These are phyloP conservation scores for Monascus purpureus DNA, from an alignment of 495 filamentous ascomycete genomes.

Conservation along the genomic window DNA sequence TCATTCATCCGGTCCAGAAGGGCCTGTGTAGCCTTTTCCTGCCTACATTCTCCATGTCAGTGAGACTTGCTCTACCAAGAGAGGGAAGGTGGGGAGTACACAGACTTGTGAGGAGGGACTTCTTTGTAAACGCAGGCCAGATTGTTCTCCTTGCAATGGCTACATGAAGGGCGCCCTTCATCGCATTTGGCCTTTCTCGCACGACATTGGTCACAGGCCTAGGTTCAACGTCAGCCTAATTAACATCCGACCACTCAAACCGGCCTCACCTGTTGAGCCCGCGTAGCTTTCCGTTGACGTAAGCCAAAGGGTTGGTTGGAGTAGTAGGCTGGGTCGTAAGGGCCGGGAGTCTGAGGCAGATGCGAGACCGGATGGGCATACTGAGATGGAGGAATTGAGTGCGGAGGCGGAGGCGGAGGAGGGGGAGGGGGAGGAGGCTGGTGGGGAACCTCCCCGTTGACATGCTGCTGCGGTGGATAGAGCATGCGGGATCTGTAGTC, in stretches of 20 bases:
- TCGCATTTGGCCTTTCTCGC: conserved; percentile 51
- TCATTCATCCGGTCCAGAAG: conserved; percentile 19
- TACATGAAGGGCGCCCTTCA: conserved; percentile 43
- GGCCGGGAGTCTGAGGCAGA: conserved; percentile 11
- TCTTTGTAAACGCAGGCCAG: conserved; percentile 44
- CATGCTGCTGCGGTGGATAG: conserved; percentile 16
- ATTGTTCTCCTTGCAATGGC: conserved; percentile 44
- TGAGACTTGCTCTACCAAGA: too few species aligned
- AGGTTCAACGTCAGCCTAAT: conserved; percentile 1
- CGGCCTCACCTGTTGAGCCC: conserved; percentile 29
- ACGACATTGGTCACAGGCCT: conserved; percentile 50
- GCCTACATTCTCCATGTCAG: too few species aligned
- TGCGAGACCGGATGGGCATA: conserved; percentile 16
- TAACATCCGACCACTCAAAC: background rate
- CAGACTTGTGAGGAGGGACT: conserved; percentile 45
- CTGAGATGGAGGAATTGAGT: conserved; percentile 12
- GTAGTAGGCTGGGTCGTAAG: conserved; percentile 21
- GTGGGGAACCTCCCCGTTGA: conserved; percentile 16
- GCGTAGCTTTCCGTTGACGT: conserved; percentile 27
- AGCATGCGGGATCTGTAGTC: conserved; percentile 26
- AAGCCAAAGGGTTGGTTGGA: conserved; percentile 19
- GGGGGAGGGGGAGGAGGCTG: too few species aligned
- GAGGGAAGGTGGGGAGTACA: too few species aligned
- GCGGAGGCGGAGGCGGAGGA: conserved; percentile 10
- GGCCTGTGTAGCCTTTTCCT: conserved; percentile 28